Percentiles rank a stretch among this genome's conserved stretches.
These are phyloP conservation scores for Pelargonium cotyledonis DNA, from an alignment of 441 rosid species.

Conservation along the genomic window DNA sequence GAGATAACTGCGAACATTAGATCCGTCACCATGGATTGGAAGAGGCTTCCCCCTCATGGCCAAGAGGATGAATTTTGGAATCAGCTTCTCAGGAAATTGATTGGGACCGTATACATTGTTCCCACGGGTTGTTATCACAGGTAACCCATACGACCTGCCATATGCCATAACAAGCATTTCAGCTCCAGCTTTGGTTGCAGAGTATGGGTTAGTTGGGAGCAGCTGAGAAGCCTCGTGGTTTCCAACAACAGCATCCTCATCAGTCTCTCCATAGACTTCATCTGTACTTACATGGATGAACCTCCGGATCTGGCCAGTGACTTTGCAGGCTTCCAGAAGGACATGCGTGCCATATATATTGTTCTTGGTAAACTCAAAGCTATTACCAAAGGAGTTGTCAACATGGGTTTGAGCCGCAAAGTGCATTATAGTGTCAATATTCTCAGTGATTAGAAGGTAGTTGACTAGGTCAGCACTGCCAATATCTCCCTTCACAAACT, in stretches of 20 bases:
- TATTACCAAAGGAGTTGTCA: slow-evolving; percentile 52
- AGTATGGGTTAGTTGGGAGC: slow-evolving; percentile 51
- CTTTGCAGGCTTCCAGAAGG: slow-evolving; percentile 55
- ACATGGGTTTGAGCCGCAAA: slow-evolving; percentile 59
- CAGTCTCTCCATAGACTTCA: slow-evolving; percentile 66
- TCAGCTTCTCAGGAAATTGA: slow-evolving; percentile 59
- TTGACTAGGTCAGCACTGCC: slow-evolving; percentile 57
- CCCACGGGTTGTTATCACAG: slow-evolving; percentile 52
- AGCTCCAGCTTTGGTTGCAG: slow-evolving; percentile 57
- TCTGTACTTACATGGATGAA: slow-evolving; percentile 63
- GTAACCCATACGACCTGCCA: slow-evolving; percentile 50
- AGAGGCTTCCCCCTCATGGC: slow-evolving; percentile 57
- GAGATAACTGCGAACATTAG: slow-evolving; percentile 78
- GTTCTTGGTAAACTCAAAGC: slow-evolving; percentile 57
- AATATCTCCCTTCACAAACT: slow-evolving; percentile 66
- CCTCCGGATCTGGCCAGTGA: slow-evolving; percentile 52
- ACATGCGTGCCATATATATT: slow-evolving; percentile 55
- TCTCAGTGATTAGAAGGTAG: slow-evolving; percentile 46
- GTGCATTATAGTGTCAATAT: slow-evolving; percentile 56
- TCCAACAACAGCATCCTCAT: slow-evolving; percentile 50
- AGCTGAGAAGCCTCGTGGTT: slow-evolving; percentile 56
- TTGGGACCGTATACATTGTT: slow-evolving; percentile 64
- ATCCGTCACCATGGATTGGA: slow-evolving; percentile 88
- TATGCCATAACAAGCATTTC: slow-evolving; percentile 68
- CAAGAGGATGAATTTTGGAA: slow-evolving; percentile 48